Conservation (phyloP, 805 yeast genomes). For the Candida ulmi region DNA sequence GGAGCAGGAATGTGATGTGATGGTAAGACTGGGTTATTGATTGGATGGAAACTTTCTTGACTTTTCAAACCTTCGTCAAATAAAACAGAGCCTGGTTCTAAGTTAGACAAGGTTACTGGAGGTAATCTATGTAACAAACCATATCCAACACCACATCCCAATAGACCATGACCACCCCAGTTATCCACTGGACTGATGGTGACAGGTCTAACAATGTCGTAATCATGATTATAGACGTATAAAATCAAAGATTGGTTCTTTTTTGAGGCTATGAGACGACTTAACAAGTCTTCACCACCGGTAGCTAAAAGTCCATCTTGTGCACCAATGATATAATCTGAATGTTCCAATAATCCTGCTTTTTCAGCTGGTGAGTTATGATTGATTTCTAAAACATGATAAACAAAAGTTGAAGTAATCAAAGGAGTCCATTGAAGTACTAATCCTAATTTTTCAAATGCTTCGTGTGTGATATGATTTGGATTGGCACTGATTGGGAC, state of each 20-base stretch:
- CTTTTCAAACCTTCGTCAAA: constrained; percentile 27
- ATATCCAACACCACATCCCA: constrained; percentile 95
- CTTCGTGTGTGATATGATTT: constrained; percentile 23
- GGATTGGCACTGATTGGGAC: constrained; percentile 14
- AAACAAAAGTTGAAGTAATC: constrained; percentile 71
- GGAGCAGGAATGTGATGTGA: constrained; percentile 1
- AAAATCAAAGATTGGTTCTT: constrained; percentile 42
- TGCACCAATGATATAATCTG: constrained; percentile 85
- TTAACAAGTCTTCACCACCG: constrained; percentile 81
- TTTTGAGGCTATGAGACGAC: constrained; percentile 56
- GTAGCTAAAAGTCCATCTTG: constrained; percentile 79
- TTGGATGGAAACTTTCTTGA: constrained; percentile 9
- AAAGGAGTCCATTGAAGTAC: constrained; percentile 75
- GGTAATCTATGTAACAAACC: constrained; percentile 76
- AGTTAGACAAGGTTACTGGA: constrained; percentile 55
- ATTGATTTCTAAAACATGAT: constrained; percentile 76
- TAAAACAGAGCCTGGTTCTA: constrained; percentile 31
- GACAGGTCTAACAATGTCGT: constrained; percentile 81
- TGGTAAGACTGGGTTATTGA: background rate
- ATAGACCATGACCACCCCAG: constrained; percentile 80
- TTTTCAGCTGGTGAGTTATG: constrained; percentile 74
- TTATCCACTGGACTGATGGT: constrained; percentile 64
- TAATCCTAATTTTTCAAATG: constrained; percentile 53
- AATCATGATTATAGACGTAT: constrained; percentile 84
- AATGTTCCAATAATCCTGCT: constrained; percentile 78